Evolutionary conservation across 768 basidiomycete genomes (phyloP).

Genomic region (Jaapia argillacea): DNA sequence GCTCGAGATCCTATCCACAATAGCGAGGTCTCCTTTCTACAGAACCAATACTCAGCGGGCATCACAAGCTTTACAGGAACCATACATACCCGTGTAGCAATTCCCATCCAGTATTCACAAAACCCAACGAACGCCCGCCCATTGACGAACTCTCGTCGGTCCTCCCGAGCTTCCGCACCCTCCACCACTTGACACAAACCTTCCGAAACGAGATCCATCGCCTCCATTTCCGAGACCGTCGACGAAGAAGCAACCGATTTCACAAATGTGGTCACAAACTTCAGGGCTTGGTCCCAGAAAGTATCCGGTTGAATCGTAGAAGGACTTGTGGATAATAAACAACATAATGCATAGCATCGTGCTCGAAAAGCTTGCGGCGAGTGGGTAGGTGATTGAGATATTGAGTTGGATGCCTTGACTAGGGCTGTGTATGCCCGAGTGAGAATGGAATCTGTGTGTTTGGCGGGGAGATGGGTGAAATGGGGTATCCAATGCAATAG

Average conservation of each 20-base stretch:
- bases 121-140: constrained; percentile 48
- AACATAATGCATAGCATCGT: constrained; percentile 33
- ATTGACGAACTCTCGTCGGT: constrained; percentile 28
- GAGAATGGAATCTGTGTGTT: constrained; percentile 47
- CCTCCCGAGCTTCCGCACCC: constrained; percentile 26
- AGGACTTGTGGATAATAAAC: constrained; percentile 35
- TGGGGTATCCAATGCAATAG: constrained; percentile 45
- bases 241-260: not conserved
- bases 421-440: constrained; percentile 50
- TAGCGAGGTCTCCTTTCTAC: not conserved
- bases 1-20: constrained; percentile 34
- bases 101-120: constrained; percentile 64
- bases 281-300: constrained; percentile 62
- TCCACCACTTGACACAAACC: too few relatives aligned
- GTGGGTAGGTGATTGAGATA: not conserved
- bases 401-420: constrained; percentile 5
- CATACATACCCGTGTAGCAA: constrained; percentile 54
- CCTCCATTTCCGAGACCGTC: not conserved
- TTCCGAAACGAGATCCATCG: constrained; percentile 12
- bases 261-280: not conserved
- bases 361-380: constrained; percentile 20
- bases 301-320: constrained; percentile 37
- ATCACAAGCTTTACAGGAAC: too few relatives aligned
- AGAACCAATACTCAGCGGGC: not conserved
- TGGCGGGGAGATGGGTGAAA: constrained; percentile 32